A percentile compares a stretch with the other conserved stretches of the same genome.
Evolutionary conservation across 768 basidiomycete species (phyloP).

Genomic region (Termitomyces sp.): DNA sequence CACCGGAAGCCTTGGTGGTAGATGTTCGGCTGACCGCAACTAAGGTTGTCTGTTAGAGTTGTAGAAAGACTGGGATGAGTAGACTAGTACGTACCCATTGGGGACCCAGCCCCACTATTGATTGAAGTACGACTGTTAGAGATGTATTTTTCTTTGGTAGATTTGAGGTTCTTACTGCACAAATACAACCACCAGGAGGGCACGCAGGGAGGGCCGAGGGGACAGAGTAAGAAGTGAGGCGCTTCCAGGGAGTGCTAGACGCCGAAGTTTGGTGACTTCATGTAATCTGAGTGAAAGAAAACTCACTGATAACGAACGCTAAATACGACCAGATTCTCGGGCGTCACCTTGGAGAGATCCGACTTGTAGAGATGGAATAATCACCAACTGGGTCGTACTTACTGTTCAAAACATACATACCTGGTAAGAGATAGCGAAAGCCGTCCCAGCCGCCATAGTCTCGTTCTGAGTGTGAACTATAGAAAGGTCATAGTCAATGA

Average conservation of each 20-base stretch:
- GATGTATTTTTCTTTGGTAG: neutral
- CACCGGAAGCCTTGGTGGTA: constrained; percentile 42
- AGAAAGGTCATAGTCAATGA: neutral
- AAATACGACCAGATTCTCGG: constrained; percentile 47
- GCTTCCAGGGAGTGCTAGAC: constrained; percentile 47
- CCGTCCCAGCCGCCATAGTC: constrained; percentile 46
- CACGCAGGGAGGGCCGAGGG: constrained; percentile 44
- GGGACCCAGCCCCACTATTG: constrained; percentile 50
- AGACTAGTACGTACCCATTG: constrained; percentile 25
- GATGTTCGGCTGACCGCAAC: constrained; percentile 51
- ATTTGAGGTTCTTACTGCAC: constrained; percentile 32
- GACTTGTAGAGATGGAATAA: constrained; percentile 25
- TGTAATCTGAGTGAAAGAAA: neutral
- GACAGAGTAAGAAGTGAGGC: constrained; percentile 39
- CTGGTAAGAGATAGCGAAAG: constrained; percentile 49
- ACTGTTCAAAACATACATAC: constrained; percentile 17
- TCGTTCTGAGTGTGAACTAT: constrained; percentile 50
- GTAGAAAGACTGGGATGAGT: neutral
- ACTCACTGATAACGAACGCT: constrained; percentile 42
- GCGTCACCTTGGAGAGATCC: constrained; percentile 37
- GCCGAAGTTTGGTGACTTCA: neutral
- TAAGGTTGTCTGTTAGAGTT: constrained; percentile 5
- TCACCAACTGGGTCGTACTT: neutral
- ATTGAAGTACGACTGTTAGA: neutral
- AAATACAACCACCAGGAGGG: constrained; percentile 44